Percentiles rank a stretch among this genome's conserved stretches.
phyloP scores from a whole-genome alignment of 495 filamentous ascomycete species.

The Penicillium goetzii region DNA sequence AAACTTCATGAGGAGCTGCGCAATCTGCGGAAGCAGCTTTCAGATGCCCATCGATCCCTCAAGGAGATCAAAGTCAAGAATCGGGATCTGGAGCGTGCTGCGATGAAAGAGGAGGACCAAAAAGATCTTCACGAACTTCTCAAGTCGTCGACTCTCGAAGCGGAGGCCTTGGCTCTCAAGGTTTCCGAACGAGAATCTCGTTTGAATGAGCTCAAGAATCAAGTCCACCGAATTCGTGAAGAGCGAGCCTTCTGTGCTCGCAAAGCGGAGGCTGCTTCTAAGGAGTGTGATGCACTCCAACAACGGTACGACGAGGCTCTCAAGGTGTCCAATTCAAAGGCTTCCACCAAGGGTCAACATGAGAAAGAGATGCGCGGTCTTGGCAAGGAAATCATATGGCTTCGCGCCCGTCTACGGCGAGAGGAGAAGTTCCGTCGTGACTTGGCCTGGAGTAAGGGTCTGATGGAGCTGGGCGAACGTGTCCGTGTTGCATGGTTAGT shows the following conservation, averaged over 20 bases:
- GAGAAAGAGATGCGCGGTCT: constrained; percentile 81
- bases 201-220: constrained; percentile 58
- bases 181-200: constrained; percentile 56
- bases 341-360: constrained; percentile 62
- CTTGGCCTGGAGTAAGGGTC: constrained; percentile 77
- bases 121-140: constrained; percentile 68
- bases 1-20: constrained; percentile 64
- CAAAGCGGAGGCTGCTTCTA: constrained; percentile 50
- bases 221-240: constrained; percentile 60
- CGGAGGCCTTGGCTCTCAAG: constrained; percentile 64
- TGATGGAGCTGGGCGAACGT: constrained; percentile 77
- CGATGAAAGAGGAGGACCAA: constrained; percentile 60
- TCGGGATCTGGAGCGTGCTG: constrained; percentile 50
- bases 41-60: constrained; percentile 61
- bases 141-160: constrained; percentile 67
- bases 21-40: constrained; percentile 64
- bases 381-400: constrained; percentile 86
- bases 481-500: constrained; percentile 83
- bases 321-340: constrained; percentile 41
- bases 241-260: constrained; percentile 57
- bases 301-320: constrained; percentile 56
- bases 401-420: constrained; percentile 74
- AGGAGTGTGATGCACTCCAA: constrained; percentile 59
- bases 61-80: constrained; percentile 60
- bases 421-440: constrained; percentile 79